Base-by-base conservation (phyloP, 352 stramenopile species). In the Phytophthora gonapodyides region DNA sequence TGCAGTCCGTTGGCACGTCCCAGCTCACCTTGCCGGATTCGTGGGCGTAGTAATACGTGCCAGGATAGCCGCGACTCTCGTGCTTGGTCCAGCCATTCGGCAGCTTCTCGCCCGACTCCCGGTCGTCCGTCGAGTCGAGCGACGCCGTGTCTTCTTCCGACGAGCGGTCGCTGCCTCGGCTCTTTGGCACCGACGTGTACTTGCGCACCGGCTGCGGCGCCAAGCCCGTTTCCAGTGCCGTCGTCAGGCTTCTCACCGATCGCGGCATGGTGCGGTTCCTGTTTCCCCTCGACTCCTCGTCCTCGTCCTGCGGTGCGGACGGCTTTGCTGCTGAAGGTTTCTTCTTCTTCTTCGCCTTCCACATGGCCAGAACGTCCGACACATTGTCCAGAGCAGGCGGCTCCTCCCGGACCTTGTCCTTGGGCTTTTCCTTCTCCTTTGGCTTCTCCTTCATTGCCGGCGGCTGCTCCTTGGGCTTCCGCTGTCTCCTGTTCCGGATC, bases 1-100 rank as follows among this genome's bases (percentile, higher is more conserved):
- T 65, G 49, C 70, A 60, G 40, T 76, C 61, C 21, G 46, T 79
- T 2, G 85, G 85, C 36, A 87, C 62, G 13, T 89, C 80, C 83
- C 83, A 93, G 47, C 74, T 84, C 11, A 84, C 88, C 38, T 79
- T 73, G 12, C 82, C 77, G 8, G 82, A 80, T 33, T 75, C 56
- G 37, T 91, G 71, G 43, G 80, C 85, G 41, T 86, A 88, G 57
- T 89, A 94, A 49, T 78, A 88, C 6, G 81, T 78, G 3, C 82
- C 80, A 13, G 76, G 75, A 42, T 84, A 76, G 16, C 70, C 73
- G 21, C 82, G 82, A 57, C 85, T 94, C 52, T 91, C 76, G 38
- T 85, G 72, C 47, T 80, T 80, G 5, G 64, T 82, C 85, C 85
- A 94, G 13, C 80, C 80, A 3, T 50, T 70, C 38, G 66, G 77